phyloP scores from a whole-genome alignment of 257 asterid genomes.

The Solanum okadae region DNA sequence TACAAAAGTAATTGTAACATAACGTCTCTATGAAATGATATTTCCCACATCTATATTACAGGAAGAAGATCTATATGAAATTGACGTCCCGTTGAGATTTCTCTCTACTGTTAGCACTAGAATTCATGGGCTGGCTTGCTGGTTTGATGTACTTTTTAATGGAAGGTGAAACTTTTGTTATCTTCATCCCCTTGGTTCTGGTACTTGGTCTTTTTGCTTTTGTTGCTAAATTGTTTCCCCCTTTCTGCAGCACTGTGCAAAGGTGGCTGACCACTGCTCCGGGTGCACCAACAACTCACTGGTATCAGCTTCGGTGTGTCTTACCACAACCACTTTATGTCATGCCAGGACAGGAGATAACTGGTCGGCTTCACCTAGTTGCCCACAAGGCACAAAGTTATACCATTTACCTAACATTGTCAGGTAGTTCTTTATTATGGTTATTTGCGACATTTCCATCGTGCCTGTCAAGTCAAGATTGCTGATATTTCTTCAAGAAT shows the following conservation, averaged over 20 bases:
- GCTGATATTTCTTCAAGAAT: background rate
- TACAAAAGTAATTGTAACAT: background rate
- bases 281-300: conserved; percentile 94
- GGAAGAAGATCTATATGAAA: conserved; percentile 95
- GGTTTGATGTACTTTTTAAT: conserved; percentile 92
- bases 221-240: background rate
- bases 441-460: background rate
- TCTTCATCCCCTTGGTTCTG: background rate
- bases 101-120: conserved; percentile 73
- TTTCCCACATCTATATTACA: conserved; percentile 12
- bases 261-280: conserved; percentile 99
- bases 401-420: conserved; percentile 70
- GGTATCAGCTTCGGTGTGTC: conserved; percentile 99
- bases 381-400: conserved; percentile 98
- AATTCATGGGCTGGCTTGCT: conserved; percentile 95
- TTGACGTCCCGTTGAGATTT: conserved; percentile 76
- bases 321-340: conserved; percentile 89
- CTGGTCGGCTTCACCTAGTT: conserved; percentile 79
- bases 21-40: background rate
- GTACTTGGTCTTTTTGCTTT: background rate
- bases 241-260: conserved; percentile 58
- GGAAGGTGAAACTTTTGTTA: conserved; percentile 59
- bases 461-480: background rate
- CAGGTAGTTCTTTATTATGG: conserved; percentile 34
- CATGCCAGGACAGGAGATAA: conserved; percentile 97